Base-by-base conservation (phyloP, 2,329 filamentous ascomycete genomes). In the Cadophora malorum region DNA sequence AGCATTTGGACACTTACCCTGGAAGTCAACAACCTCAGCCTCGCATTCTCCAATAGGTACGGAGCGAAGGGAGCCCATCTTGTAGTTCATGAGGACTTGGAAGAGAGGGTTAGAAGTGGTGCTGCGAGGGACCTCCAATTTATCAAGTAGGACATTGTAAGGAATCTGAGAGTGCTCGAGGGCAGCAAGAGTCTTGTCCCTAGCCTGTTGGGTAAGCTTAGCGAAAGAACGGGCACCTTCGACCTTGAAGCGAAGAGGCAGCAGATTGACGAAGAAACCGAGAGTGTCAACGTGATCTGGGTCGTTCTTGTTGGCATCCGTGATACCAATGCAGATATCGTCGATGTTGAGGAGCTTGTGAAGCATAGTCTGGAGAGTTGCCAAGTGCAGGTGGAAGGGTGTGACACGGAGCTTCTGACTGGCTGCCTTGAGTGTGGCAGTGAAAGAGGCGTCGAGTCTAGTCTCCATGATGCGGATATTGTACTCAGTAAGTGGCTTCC, bases 381-480 rank as follows among this genome's bases (percentile, higher is more conserved):
- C 78, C 3, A 86, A 74, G 69, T 82, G 81, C 68, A 85, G 78
- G 62, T 86, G 83, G 69, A 85, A 86, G 0, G 78, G 70, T 0
- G 81, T 83, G 0, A 76, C 72, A 53, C 77, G 74, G 50, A 74
- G 70, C 64, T 65, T 66, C 38, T 66, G 70, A 52, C 65, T 65
- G 6, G 65, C 52, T 4, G 53, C 67, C 41, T 9, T 68, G 38
- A 68, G 58, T 12, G 45, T 68, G 3, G 67, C 47, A 19, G 63
- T 62, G 50, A 68, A 63, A 10, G 45, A 45, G 4, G 67, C 33
- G 35, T 60, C 55, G 53, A 66, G 55, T 31, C 64, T 59, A 3
- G 61, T 64, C 28, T 67, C 65, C 53, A 50, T 56, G 41, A 67
- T 67, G 9, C 65, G 61, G 12, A 67, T 63, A 41, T 67, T 67